Evolutionary conservation across 2,329 filamentous ascomycete genomes (phyloP), one percentile per base, ranked within the genome.

Genomic region (Aspergillus phoenicis): DNA sequence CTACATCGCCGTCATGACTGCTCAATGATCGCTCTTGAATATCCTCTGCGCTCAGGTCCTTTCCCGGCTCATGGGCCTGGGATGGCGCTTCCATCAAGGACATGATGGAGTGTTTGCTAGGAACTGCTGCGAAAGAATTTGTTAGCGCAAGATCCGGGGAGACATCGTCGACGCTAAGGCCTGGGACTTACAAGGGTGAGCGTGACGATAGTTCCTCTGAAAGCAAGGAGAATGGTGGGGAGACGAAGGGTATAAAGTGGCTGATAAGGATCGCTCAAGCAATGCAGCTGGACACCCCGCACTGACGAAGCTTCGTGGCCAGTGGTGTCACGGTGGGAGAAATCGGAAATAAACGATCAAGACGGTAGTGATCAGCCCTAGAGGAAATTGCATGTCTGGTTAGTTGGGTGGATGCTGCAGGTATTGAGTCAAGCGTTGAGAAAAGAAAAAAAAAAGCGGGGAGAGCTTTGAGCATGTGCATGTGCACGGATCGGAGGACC

Each of bases 1-100:
- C 68, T 0, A 7, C 38, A 2, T 66, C 63, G 20, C 68, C 67
- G 13, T 68, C 66, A 11, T 48, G 56, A 38, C 52, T 55, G 33
- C 57, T 28, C 5, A 47, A n/a, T n/a, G 57, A 58, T 11, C 41
- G 51, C 28, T 62, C 63, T 8, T 57, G 55, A 20, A 60, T 13
- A 54, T 55, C 52, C 22, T 41, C 38, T 24, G 51, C 17, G 41
- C 33, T 36, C 15, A 56, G 43, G 28, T 63, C 39, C 20, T 63
- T 63, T 22, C 26, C 39, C 10, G 48, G 20, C 59, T 52, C 62
- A 11, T 47, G 39, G 52, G 43, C 5, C 11, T 55, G 58, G 24
- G 30, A 24, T 17, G 22, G 11, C n/a, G 53, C 17, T 30, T 58
- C 55, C 33, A 30, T 24, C 24, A 56, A 22, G 20, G 58, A 58